Base-by-base conservation (phyloP, 2,329 filamentous ascomycete genomes). In the Alternaria sp. region DNA sequence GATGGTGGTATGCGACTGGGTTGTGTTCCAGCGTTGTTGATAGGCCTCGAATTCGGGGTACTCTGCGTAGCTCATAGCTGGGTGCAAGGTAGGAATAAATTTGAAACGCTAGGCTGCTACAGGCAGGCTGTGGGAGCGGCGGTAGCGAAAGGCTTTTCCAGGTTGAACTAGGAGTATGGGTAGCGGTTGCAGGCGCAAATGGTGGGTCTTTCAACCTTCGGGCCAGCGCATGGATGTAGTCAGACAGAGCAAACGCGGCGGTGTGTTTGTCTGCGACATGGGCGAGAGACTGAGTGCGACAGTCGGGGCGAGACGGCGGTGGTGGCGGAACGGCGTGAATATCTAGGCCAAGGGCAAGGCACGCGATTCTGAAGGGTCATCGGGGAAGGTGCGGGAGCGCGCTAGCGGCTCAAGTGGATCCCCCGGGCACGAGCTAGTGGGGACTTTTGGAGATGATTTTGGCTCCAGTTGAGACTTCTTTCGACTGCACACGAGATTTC, bases 211-310 rank as follows among this genome's bases (percentile, higher is more conserved):
- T 77, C 74, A 78, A 64, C 75, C 72, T 69, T 77, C 66, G 15
- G 76, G 75, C 74, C 76, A 77, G 72, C 74, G 74, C 70, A 75
- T 69, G 57, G 59, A 69, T 54, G 64, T 57, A 54, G 60, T 63
- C 57, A 65, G 61, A 71, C 61, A 70, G 59, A 72, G 73, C 74
- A 78, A 74, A 75, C 74, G 67, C 66, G 64, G 59, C 36, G 64
- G 63, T 57, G 62, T 67, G 57, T 58, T 70, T 70, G 69, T 71
- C 69, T 75, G 68, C 77, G 75, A 78, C 77, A 79, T 79, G 70
- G 23, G 74, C 74, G 69, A 70, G 67, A 70, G 67, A 58, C 56
- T 54, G 56, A 25, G 57, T 21, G 59, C 40, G 50, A 54, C 32
- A 54, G 45, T 52, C 15, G 56, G 54, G 43, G 57, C 57, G 62